Conservation (phyloP, 441 rosid genomes). For the Corymbia calophylla region DNA sequence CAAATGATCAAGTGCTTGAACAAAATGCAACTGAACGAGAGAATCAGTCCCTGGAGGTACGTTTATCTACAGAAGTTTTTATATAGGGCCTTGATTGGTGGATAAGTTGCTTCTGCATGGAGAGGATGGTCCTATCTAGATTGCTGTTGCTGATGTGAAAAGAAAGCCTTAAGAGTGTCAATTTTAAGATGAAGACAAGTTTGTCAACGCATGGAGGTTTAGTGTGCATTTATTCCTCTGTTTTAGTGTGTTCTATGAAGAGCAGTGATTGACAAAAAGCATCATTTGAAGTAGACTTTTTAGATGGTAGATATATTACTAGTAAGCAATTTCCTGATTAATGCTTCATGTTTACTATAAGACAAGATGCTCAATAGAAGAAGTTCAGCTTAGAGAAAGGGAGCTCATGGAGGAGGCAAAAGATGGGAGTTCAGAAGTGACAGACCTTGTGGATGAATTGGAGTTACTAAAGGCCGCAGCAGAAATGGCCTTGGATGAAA, state of each 20-base stretch:
- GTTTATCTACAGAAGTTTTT: not conserved
- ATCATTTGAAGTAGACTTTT: not conserved
- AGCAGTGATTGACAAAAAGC: not conserved
- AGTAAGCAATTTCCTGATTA: not conserved
- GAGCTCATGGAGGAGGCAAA: slow-evolving; percentile 3
- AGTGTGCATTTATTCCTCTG: not conserved
- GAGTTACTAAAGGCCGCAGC: slow-evolving; percentile 46
- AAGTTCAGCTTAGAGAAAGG: not conserved
- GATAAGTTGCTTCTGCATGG: not conserved
- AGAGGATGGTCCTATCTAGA: not conserved
- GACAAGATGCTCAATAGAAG: not conserved
- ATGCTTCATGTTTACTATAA: not conserved
- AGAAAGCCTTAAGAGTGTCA: not conserved
- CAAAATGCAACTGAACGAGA: not conserved
- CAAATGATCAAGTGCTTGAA: not conserved
- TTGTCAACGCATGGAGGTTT: not conserved
- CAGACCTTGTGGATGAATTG: slow-evolving; percentile 44
- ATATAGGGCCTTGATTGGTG: not conserved
- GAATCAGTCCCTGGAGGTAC: not conserved
- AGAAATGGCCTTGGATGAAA: slow-evolving; percentile 43
- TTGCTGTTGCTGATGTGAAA: not conserved
- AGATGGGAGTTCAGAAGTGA: slow-evolving; percentile 30
- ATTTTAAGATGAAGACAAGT: not conserved
- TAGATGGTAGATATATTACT: not conserved
- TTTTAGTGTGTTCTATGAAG: not conserved